These are phyloP conservation scores for Aspergillus aculeatinus DNA, from an alignment of 2,329 filamentous ascomycete species.

Conservation along the genomic window DNA sequence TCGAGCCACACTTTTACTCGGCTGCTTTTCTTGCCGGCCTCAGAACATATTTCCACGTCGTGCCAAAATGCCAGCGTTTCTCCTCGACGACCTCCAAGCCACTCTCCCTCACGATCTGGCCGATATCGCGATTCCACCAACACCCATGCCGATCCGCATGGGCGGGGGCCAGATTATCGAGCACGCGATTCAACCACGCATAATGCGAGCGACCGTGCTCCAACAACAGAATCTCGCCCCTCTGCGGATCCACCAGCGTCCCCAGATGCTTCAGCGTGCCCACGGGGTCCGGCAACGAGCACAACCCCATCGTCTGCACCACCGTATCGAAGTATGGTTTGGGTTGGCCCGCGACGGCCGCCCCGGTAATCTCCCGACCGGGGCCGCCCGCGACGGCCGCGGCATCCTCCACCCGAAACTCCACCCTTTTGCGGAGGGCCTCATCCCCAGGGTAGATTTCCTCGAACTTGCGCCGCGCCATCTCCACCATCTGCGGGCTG, in stretches of 20 bases:
- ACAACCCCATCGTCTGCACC: constrained; percentile 53
- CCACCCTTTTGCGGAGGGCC: constrained; percentile 14
- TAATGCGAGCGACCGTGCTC: constrained; percentile 52
- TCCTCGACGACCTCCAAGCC: constrained; percentile 49
- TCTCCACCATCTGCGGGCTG: constrained; percentile 49
- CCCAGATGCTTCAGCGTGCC: constrained; percentile 43
- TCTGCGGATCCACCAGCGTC: constrained; percentile 38
- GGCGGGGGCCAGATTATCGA: constrained; percentile 48
- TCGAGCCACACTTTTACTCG: not conserved
- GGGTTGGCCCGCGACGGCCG: not conserved
- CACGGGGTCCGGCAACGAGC: constrained; percentile 47
- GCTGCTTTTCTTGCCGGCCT: constrained; percentile 24
- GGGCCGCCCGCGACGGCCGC: constrained; percentile 18
- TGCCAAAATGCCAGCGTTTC: constrained; percentile 50
- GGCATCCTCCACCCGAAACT: constrained; percentile 40
- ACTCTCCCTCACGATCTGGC: constrained; percentile 47
- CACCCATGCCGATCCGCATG: constrained; percentile 53
- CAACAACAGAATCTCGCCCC: constrained; percentile 47
- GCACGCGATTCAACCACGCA: constrained; percentile 47
- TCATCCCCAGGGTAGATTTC: constrained; percentile 30
- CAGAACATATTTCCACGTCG: constrained; percentile 48
- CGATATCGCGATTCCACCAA: constrained; percentile 55
- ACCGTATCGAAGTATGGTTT: constrained; percentile 44
- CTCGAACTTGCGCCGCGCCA: constrained; percentile 46
- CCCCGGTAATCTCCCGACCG: constrained; percentile 2